Conservation (phyloP, 108 stramenopile genomes). For the Aurantiochytrium sp. region DNA sequence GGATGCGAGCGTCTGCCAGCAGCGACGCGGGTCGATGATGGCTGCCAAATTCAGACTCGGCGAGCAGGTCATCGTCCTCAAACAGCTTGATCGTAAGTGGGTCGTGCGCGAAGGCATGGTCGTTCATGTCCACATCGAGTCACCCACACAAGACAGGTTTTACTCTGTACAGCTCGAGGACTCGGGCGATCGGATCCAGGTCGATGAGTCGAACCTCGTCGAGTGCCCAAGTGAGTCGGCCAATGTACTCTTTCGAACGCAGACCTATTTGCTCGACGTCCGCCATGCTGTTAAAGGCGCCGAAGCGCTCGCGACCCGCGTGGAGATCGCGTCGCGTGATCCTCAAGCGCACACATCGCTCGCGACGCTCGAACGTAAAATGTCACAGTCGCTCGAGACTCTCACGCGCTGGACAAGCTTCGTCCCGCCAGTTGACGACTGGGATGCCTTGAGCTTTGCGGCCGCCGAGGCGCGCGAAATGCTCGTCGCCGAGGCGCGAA, state of each 20-base stretch:
- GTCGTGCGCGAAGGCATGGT: background rate
- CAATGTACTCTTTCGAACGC: background rate
- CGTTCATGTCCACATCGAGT: background rate
- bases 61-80: background rate
- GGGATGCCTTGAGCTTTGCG: background rate
- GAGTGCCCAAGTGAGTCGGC: background rate
- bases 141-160: background rate
- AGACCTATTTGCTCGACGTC: background rate
- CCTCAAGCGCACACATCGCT: background rate
- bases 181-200: background rate
- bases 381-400: background rate
- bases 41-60: background rate
- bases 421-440: background rate
- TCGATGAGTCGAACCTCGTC: background rate
- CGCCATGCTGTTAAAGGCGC: background rate
- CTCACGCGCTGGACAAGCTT: background rate
- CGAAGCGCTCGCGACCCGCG: background rate
- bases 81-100: background rate
- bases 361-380: background rate
- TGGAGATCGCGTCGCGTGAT: background rate
- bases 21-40: background rate
- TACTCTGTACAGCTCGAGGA: background rate
- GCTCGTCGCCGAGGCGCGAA: background rate
- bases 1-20: background rate
- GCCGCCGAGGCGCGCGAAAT: background rate